Conservation (phyloP, 768 basidiomycete genomes). For the Termitomyces sp. region DNA sequence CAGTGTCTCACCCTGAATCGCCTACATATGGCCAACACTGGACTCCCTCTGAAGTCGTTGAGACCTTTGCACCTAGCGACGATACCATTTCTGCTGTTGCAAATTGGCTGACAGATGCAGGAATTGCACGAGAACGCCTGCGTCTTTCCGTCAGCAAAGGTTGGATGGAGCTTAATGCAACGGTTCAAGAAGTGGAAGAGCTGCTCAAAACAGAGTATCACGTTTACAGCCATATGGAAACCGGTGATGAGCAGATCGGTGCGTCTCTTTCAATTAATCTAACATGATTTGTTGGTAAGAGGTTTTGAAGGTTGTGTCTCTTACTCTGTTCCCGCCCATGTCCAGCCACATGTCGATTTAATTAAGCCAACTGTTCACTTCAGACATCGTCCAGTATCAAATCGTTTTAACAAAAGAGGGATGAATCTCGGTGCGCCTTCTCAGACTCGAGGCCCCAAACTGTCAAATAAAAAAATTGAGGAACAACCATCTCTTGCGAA, state of each 20-base stretch:
- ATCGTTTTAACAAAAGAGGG: conserved; percentile 13
- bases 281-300: not conserved
- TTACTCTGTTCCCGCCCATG: conserved; percentile 35
- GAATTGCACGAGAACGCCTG: conserved; percentile 32
- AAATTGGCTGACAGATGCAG: conserved; percentile 38
- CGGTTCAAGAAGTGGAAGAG: conserved; percentile 34
- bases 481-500: conserved; percentile 5
- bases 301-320: conserved; percentile 25
- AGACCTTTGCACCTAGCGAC: conserved; percentile 37
- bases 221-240: conserved; percentile 32
- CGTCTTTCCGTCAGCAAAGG: conserved; percentile 32
- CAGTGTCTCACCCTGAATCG: conserved; percentile 47
- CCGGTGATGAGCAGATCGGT: conserved; percentile 34
- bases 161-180: conserved; percentile 37
- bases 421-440: conserved; percentile 7
- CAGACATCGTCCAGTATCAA: conserved; percentile 22
- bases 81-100: conserved; percentile 37
- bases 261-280: not conserved
- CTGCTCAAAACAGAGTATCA: conserved; percentile 43
- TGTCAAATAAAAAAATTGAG: conserved; percentile 1
- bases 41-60: conserved; percentile 34
- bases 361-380: conserved; percentile 38
- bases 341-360: conserved; percentile 35
- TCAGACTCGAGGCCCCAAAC: conserved; percentile 1
- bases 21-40: conserved; percentile 46